Evolutionary conservation across 163 green algal genomes (phyloP).

Genomic region (Smithsoniella earleae): DNA sequence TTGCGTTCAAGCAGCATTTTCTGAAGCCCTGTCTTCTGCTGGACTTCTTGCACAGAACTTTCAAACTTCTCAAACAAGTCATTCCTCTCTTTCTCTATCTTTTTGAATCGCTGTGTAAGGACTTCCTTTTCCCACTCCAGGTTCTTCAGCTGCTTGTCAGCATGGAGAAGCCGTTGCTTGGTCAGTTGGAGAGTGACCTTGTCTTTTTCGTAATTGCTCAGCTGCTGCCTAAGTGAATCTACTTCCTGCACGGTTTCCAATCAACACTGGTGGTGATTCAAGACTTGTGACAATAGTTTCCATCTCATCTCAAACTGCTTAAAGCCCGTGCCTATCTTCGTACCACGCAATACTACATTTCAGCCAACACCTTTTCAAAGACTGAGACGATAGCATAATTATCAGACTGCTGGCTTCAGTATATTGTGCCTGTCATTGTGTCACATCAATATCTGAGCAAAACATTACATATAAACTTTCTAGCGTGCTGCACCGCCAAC

Average conservation of each 20-base stretch:
- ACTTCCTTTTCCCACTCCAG: constrained; percentile 79
- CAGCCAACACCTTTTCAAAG: not conserved
- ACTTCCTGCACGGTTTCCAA: constrained; percentile 39
- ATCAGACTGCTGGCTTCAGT: no score
- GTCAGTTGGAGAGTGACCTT: constrained; percentile 53
- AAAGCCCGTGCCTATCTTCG: not conserved
- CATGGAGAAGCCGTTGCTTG: constrained; percentile 51
- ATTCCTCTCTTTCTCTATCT: constrained; percentile 59
- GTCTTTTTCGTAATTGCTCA: constrained; percentile 74
- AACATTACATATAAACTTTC: no score
- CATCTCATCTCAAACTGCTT: not conserved
- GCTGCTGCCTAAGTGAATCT: constrained; percentile 52
- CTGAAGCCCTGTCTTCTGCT: constrained; percentile 70
- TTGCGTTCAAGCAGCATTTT: constrained; percentile 62
- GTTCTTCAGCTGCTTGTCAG: constrained; percentile 69
- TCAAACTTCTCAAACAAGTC: constrained; percentile 68
- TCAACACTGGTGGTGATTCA: no score
- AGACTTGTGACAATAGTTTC: no score
- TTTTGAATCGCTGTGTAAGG: constrained; percentile 47
- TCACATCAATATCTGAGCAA: no score
- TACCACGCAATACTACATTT: not conserved
- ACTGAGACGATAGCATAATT: not conserved
- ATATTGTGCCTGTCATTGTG: no score
- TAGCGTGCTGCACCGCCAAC: no score
- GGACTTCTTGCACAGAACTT: constrained; percentile 57